phyloP scores from a whole-genome alignment of 2,329 filamentous ascomycete genomes.

The Akanthomyces dipterigenus region DNA sequence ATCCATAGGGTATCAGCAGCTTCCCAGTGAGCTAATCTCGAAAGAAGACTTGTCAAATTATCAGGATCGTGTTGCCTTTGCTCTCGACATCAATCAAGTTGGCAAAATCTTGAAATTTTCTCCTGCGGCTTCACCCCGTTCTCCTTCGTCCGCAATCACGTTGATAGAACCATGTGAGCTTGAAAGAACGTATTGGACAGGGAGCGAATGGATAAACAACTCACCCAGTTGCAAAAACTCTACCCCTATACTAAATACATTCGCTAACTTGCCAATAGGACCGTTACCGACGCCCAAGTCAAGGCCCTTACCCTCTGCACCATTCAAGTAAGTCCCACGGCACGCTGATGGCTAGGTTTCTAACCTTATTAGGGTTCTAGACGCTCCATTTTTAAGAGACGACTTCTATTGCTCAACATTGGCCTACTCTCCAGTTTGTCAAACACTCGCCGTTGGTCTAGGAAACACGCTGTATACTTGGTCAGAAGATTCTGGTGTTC shows the following conservation, averaged over 20 bases:
- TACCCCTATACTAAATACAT: no score
- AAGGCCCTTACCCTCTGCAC: conserved; percentile 58
- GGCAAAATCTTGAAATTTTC: conserved; percentile 57
- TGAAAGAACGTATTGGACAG: conserved; percentile 20
- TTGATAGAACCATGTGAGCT: neutral
- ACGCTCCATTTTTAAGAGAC: conserved; percentile 82
- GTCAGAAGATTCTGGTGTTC: conserved; percentile 68
- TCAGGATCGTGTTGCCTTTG: conserved; percentile 67
- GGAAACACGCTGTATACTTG: conserved; percentile 77
- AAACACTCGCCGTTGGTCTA: conserved; percentile 77
- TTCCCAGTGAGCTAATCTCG: conserved; percentile 42
- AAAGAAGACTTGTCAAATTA: conserved; percentile 63
- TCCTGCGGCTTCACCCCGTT: neutral
- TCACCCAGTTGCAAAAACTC: conserved; percentile 15
- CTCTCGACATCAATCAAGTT: conserved; percentile 69
- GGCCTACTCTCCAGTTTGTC: conserved; percentile 70
- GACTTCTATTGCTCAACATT: conserved; percentile 94
- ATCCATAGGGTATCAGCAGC: conserved; percentile 44
- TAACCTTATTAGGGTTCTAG: conserved; percentile 56
- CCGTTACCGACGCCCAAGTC: neutral
- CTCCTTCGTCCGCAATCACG: neutral
- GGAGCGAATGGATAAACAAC: conserved; percentile 19
- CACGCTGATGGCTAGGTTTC: neutral
- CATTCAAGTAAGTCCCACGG: conserved; percentile 60
- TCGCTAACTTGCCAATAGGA: neutral